A percentile compares a stretch with the other conserved stretches of the same genome.
Conservation (phyloP, 1,139 yeast species). For the Candida labiduridarum region DNA sequence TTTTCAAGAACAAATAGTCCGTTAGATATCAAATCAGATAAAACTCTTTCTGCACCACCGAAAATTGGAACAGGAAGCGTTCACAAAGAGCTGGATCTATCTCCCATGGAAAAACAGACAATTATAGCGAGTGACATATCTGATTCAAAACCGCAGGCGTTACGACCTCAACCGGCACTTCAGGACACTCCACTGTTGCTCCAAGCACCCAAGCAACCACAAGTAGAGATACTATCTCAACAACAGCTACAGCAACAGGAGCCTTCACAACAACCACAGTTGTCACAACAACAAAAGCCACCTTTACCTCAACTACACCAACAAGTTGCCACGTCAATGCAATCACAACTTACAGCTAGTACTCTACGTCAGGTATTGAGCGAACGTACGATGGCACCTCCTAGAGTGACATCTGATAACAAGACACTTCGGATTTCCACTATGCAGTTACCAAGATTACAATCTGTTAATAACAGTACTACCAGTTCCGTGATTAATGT, state of each 20-base stretch:
- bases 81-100: neutral
- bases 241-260: constrained; percentile 1
- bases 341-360: neutral
- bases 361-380: constrained; percentile 1
- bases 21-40: neutral
- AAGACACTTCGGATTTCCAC: constrained; percentile 33
- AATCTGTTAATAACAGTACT: constrained; percentile 24
- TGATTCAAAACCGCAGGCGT: neutral
- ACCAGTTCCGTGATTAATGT: constrained; percentile 38
- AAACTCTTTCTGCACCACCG: neutral
- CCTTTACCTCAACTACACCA: neutral
- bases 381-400: constrained; percentile 14
- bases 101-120: constrained; percentile 1
- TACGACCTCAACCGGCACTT: neutral
- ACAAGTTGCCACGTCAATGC: neutral
- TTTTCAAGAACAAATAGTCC: constrained; percentile 5
- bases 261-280: neutral
- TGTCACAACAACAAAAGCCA: neutral
- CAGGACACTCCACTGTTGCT: neutral
- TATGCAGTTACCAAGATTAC: constrained; percentile 21
- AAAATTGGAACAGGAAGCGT: neutral
- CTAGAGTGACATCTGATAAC: constrained; percentile 36
- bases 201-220: neutral
- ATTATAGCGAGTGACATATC: constrained; percentile 1
- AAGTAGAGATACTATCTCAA: neutral